Evolutionary conservation across 2,329 filamentous ascomycete genomes (phyloP), one percentile per base, ranked within the genome.

Genomic region (Colletotrichum sp.): DNA sequence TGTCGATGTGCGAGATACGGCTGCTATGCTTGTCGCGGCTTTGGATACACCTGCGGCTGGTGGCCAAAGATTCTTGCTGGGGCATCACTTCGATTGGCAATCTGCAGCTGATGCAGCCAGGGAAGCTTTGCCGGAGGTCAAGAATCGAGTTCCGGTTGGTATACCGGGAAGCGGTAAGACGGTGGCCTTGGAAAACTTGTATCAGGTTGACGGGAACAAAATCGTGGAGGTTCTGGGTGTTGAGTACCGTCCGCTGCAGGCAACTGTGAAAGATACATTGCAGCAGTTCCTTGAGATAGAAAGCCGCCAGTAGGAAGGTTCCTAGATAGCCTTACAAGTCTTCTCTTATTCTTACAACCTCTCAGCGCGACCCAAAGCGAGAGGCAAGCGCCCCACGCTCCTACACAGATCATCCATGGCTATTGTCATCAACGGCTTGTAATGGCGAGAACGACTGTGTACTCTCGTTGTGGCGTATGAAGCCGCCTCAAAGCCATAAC

Each of bases 1-100:
- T 18, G 83, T 85, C 16, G 81, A 85, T 60, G 77, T 85, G 12
- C 81, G 85, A 48, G 84, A 86, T 65, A 82, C 84, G 28, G 62
- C 67, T 9, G 52, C 65, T 28, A 66, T 75, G 27, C 55, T 62
- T 13, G 62, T 66, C 4, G 34, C 68, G 4, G 52, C 55, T 12
- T 13, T 69, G 13, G 25, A 69, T 16, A 69, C 8, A 22, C 55
- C 34, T 18, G 55, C 22, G 32, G 66, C 66, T n/a, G 66, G 55
- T 22, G 55, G 66, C 25, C 55, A 61, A 9, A 48, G 55, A 39
- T 28, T 69, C 30, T 12, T 69, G 55, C 22, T 61, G 0, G 34
- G 55, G 16, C 34, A 48, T 13, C 55, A 75, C n/a, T 66, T 67
- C 34, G 43, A 60, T 5, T 62, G 52, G 67, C 62, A 64, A 16